These are phyloP conservation scores for Chaetoceros muelleri DNA, from an alignment of 108 stramenopile species.

Conservation along the genomic window DNA sequence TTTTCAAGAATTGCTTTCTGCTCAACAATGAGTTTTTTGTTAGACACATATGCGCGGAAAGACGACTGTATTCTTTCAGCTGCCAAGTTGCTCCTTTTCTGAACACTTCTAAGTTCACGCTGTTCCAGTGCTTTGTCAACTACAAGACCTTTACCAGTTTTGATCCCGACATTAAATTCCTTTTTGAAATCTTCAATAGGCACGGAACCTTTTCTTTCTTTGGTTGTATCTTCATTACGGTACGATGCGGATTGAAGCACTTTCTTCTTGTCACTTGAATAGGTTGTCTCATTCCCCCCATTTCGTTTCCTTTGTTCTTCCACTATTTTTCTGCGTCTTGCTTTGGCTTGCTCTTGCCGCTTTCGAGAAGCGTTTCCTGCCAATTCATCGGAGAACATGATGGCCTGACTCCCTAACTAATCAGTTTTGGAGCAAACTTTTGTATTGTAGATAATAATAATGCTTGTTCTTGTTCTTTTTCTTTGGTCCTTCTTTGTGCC, in stretches of 20 bases:
- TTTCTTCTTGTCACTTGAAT: slow-evolving; percentile 15
- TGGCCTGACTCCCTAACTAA: too few species aligned
- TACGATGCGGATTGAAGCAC: too few species aligned
- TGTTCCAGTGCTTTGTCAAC: slow-evolving; percentile 52
- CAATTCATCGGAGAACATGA: slow-evolving; percentile 77
- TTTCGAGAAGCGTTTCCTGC: slow-evolving; percentile 55
- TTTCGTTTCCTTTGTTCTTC: slow-evolving; percentile 36
- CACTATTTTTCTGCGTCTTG: slow-evolving; percentile 47
- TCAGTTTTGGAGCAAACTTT: too few species aligned
- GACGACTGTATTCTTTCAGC: slow-evolving; percentile 45
- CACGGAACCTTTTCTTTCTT: background rate
- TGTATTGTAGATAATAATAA: too few species aligned
- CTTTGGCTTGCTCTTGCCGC: slow-evolving; percentile 55
- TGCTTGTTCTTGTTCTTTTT: too few species aligned
- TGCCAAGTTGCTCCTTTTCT: slow-evolving; percentile 22
- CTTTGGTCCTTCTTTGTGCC: too few species aligned
- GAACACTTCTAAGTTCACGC: slow-evolving; percentile 44
- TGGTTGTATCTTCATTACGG: background rate
- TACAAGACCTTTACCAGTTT: too few species aligned
- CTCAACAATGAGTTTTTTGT: slow-evolving; percentile 16
- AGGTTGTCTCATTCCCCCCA: slow-evolving; percentile 24
- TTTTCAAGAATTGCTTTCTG: slow-evolving; percentile 30
- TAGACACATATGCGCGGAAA: slow-evolving; percentile 33
- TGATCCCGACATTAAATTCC: too few species aligned
- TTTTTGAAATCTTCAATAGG: background rate